Base-by-base conservation (phyloP, 768 basidiomycete genomes). In the Calocybe gangraenosa region DNA sequence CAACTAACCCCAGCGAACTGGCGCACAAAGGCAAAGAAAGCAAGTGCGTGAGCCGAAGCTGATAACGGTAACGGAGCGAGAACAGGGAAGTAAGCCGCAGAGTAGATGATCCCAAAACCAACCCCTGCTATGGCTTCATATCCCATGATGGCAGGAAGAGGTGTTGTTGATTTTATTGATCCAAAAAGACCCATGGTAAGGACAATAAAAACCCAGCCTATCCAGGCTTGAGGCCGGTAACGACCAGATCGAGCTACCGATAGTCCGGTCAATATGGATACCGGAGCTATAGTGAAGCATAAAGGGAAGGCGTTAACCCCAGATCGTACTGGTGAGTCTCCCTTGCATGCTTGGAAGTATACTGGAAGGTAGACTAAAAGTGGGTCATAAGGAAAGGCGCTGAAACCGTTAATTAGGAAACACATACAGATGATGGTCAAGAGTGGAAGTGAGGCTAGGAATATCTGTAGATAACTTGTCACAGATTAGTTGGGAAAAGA, bases 321-420 rank as follows among this genome's bases (percentile, higher is more conserved):
- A 3, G 65, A 64, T 0, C 56, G 59, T 31, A 70, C 52, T 0
- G 76, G 68, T 0, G 66, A 60, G 7, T 59, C 62, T 14, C 55
- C 62, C 47, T 65, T 65, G 41, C 62, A 65, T 0, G 72, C 73
- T 52, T 77, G 75, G 57, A 69, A 76, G 50, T 69, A 75, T 6
- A 71, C 67, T 9, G 72, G 70, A 1, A 75, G 46, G 49, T 69
- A 75, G 47, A 64, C 54, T 58, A 37, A 28, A 47, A 43, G 17
- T 46, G 19, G 11, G 25, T 15, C 28, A 18, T 14, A 15, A 19
- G 37, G 52, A 64, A 48, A 50, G 35, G 10, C 10, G 19, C 25
- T 33, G 37, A 38, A 17, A 31, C 37, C 36, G 13, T 25, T 19
- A 32, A 49, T 28, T 9, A 22, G 25, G 30, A 6, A 7, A 38